Base-by-base conservation (phyloP, 2,329 filamentous ascomycete species). In the Sporothrix sp. region DNA sequence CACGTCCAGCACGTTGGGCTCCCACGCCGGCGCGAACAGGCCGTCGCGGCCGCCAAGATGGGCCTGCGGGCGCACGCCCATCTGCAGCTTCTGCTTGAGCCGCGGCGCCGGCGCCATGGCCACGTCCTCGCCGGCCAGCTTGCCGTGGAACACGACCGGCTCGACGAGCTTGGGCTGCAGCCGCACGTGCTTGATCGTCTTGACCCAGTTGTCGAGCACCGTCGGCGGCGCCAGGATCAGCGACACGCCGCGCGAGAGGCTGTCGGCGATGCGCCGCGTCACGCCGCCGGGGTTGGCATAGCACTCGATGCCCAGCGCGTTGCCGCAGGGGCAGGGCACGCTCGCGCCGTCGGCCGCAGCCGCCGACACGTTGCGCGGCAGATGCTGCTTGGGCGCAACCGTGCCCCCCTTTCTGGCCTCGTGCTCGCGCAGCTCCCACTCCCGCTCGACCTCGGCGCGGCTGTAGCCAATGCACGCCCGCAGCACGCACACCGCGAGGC, bases 121-220 rank as follows among this genome's bases (percentile, higher is more conserved):
- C 20, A 48, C 27, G 42, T 58, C 57, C 39, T 57, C 54, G 32
- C 54, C 48, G 48, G 47, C 9, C 50, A 55, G 46, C 27, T 53
- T 54, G 42, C 51, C 37, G 44, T 46, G 39, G 45, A 59, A 58
- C 7, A 59, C 53, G 37, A 56, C 51, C 6, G 58, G 57, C 55
- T 59, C 57, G 25, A 48, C 58, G 49, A 43, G 56, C 13, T 51
- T 50, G 46, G 37, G 35, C 46, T 55, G 51, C 43, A 56, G 54
- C 11, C 43, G 47, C 6, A 50, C 35, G 3, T 43, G 27, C 52
- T 54, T 54, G 48, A 60, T 43, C 11, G 54, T 52, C 44, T 52
- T 52, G 38, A 56, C 51, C 58, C 58, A 60, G 52, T 58, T 56
- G 47, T 58, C 54, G 14, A 60, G 51, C 4, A 59, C 57, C 7